phyloP scores from a whole-genome alignment of 257 asterid genomes.

The Penstemon newberryi region DNA sequence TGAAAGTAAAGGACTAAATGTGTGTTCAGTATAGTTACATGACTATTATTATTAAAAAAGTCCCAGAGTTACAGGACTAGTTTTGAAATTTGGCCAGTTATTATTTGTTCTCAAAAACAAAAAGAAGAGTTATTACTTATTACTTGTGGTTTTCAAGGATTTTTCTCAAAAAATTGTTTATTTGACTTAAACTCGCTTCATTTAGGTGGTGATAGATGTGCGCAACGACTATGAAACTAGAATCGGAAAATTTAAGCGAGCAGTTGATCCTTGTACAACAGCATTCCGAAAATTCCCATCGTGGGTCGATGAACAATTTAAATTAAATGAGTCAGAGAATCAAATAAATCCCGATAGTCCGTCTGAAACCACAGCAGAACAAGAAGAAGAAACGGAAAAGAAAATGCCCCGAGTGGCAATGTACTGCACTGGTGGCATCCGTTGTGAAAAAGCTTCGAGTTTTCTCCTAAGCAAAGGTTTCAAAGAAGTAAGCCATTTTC shows the following conservation, averaged over 20 bases:
- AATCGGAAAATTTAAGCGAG: slow-evolving; percentile 89
- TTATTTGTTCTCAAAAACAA: too few species aligned
- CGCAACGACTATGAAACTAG: slow-evolving; percentile 97
- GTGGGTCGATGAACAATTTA: slow-evolving; percentile 76
- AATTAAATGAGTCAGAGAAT: slow-evolving; percentile 38
- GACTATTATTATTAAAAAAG: too few species aligned
- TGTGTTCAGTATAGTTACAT: too few species aligned
- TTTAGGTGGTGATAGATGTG: slow-evolving; percentile 89
- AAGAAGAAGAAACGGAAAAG: slow-evolving; percentile 42
- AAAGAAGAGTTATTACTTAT: too few species aligned
- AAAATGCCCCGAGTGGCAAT: slow-evolving; percentile 83
- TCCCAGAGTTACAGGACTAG: too few species aligned
- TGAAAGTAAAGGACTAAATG: too few species aligned
- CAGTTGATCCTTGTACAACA: slow-evolving; percentile 91
- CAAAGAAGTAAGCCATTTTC: slow-evolving; percentile 61
- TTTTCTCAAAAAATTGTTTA: slow-evolving; percentile 13
- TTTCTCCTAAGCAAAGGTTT: slow-evolving; percentile 84
- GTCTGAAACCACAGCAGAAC: slow-evolving; percentile 36
- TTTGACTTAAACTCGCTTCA: background rate
- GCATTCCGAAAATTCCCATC: slow-evolving; percentile 90
- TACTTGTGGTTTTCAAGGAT: background rate
- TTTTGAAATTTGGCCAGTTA: too few species aligned
- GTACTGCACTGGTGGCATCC: slow-evolving; percentile 99
- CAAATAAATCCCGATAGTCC: slow-evolving; percentile 33
- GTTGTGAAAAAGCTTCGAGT: slow-evolving; percentile 98